These are phyloP conservation scores for Nannochloris sp. DNA, from an alignment of 139 green algal species.

Conservation along the genomic window DNA sequence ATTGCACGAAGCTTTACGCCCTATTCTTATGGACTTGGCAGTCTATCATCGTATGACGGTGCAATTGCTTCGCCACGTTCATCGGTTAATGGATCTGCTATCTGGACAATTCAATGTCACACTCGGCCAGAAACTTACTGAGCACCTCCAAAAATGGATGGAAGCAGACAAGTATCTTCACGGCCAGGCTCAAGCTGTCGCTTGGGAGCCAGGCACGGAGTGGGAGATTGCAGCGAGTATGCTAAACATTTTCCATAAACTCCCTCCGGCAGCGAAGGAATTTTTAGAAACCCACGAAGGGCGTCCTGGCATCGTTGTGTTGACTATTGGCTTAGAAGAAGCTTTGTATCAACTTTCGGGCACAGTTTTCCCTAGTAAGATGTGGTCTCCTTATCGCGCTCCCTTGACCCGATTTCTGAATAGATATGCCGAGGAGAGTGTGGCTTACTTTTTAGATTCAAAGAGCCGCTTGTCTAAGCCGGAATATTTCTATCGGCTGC, in stretches of 20 bases:
- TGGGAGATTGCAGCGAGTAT: constrained; percentile 74
- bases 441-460: constrained; percentile 62
- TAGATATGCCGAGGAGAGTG: constrained; percentile 58
- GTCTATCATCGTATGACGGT: constrained; percentile 67
- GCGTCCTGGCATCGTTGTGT: constrained; percentile 73
- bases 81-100: constrained; percentile 42
- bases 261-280: constrained; percentile 66
- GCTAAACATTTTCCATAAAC: constrained; percentile 92
- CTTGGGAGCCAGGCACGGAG: constrained; percentile 69
- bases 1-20: constrained; percentile 48
- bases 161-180: constrained; percentile 11
- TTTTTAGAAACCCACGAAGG: constrained; percentile 77
- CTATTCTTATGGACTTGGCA: constrained; percentile 82
- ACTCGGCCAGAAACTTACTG: constrained; percentile 89
- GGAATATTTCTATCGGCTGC: constrained; percentile 72
- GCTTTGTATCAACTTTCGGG: constrained; percentile 51
- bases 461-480: constrained; percentile 38
- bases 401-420: constrained; percentile 83
- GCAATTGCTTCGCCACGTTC: constrained; percentile 61
- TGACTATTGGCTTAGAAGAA: constrained; percentile 89
- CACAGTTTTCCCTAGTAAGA: constrained; percentile 34
- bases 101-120: constrained; percentile 82
- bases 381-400: constrained; percentile 71
- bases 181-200: constrained; percentile 4
- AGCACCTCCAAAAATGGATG: constrained; percentile 90